Conservation (phyloP, 805 yeast genomes). For the Starmerella apis region DNA sequence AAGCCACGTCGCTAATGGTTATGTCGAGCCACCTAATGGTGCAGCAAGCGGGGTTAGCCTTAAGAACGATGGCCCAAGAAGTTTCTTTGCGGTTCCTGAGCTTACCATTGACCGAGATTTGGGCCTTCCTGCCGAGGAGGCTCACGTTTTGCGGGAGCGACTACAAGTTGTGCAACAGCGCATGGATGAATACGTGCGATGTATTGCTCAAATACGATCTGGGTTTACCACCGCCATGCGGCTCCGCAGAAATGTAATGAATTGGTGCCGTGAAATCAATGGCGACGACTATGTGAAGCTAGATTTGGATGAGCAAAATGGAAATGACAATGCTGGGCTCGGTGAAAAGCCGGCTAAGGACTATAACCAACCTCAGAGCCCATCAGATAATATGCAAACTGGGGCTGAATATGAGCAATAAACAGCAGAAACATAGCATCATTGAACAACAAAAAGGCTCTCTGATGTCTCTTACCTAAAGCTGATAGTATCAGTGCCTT, state of each 20-base stretch:
- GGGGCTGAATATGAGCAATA: conserved; percentile 1
- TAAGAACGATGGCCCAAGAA: conserved; percentile 5
- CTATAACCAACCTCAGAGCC: conserved; percentile 4
- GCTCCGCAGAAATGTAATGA: conserved; percentile 53
- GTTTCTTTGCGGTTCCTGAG: conserved; percentile 54
- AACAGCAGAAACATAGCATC: background rate
- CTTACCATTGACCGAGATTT: conserved; percentile 40
- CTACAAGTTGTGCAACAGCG: conserved; percentile 73
- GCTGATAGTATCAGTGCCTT: too few relatives aligned
- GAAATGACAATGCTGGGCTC: conserved; percentile 20
- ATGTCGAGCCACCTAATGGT: background rate
- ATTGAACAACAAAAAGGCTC: background rate
- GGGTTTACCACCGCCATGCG: conserved; percentile 73
- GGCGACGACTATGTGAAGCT: conserved; percentile 46
- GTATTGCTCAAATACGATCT: conserved; percentile 59
- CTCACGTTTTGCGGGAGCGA: conserved; percentile 61
- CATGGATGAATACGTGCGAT: conserved; percentile 75
- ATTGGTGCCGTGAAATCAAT: conserved; percentile 81
- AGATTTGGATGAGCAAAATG: conserved; percentile 26
- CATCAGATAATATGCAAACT: background rate
- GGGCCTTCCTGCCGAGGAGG: conserved; percentile 45
- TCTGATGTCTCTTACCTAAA: too few relatives aligned
- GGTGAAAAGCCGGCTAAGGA: conserved; percentile 22
- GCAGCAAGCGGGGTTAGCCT: background rate
- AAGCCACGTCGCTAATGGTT: conserved; percentile 15